phyloP scores from a whole-genome alignment of 2,329 filamentous ascomycete species.

The Colletotrichum viniferum region DNA sequence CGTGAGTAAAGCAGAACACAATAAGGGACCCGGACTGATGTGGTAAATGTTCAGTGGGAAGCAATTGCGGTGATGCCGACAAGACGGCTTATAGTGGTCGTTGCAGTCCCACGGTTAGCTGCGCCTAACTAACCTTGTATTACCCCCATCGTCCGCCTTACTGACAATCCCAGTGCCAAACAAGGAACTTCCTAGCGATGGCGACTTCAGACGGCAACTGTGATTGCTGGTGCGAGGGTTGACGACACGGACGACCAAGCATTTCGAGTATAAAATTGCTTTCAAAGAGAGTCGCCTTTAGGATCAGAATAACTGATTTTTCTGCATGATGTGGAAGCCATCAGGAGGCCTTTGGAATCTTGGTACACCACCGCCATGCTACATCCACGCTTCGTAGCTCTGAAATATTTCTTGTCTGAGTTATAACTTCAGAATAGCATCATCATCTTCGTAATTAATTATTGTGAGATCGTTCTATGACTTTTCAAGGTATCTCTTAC shows the following conservation, averaged over 20 bases:
- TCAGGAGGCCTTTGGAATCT: neutral
- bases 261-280: neutral
- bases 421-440: neutral
- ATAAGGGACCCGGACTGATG: neutral
- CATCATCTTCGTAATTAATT: neutral
- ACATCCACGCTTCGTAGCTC: neutral
- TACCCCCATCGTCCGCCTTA: neutral
- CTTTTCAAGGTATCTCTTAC: neutral
- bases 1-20: neutral
- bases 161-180: neutral
- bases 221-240: neutral
- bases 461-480: neutral
- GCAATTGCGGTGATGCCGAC: neutral
- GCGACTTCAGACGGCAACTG: neutral
- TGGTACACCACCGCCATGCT: neutral
- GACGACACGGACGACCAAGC: neutral
- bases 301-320: neutral
- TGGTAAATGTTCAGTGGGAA: neutral
- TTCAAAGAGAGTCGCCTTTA: neutral
- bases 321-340: neutral
- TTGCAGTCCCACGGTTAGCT: neutral
- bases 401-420: neutral
- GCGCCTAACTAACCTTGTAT: fast-evolving
- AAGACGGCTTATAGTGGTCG: neutral
- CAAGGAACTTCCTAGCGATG: neutral